phyloP scores from a whole-genome alignment of 192 early-diverging fungal species.

The Geranomyces michiganensis region DNA sequence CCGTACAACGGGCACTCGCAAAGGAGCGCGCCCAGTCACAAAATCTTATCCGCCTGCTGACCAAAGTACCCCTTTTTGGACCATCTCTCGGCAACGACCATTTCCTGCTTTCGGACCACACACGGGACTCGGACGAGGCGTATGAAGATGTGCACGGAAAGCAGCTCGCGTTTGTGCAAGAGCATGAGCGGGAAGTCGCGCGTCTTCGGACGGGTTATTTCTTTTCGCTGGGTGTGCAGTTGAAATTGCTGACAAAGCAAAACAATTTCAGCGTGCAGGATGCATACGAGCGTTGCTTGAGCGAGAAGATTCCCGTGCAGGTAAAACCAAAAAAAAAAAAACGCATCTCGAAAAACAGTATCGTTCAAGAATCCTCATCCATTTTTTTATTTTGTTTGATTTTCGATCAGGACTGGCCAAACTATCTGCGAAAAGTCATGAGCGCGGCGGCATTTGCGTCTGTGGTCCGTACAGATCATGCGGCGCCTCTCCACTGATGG shows the following conservation, averaged over 20 bases:
- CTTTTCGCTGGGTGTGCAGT: conserved; percentile 26
- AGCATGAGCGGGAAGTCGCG: conserved; percentile 8
- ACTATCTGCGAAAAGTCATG: not conserved
- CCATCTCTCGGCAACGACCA: not conserved
- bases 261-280: conserved; percentile 25
- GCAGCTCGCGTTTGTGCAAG: conserved; percentile 1
- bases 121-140: not conserved
- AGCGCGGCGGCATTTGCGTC: not conserved
- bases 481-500: no score
- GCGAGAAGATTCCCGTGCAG: conserved; percentile 7
- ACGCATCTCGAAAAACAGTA: no score
- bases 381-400: no score
- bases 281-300: conserved; percentile 9
- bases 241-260: conserved; percentile 4
- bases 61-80: not conserved
- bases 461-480: no score
- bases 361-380: no score
- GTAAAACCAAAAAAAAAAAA: not conserved
- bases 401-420: not conserved
- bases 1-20: conserved; percentile 20
- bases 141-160: not conserved
- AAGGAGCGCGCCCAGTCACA: conserved; percentile 11
- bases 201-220: conserved; percentile 24
- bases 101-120: not conserved
- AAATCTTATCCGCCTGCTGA: not conserved